Evolutionary conservation across 2,329 filamentous ascomycete genomes (phyloP), one percentile per base, ranked within the genome.

Genomic region (Phyllachora maydis): DNA sequence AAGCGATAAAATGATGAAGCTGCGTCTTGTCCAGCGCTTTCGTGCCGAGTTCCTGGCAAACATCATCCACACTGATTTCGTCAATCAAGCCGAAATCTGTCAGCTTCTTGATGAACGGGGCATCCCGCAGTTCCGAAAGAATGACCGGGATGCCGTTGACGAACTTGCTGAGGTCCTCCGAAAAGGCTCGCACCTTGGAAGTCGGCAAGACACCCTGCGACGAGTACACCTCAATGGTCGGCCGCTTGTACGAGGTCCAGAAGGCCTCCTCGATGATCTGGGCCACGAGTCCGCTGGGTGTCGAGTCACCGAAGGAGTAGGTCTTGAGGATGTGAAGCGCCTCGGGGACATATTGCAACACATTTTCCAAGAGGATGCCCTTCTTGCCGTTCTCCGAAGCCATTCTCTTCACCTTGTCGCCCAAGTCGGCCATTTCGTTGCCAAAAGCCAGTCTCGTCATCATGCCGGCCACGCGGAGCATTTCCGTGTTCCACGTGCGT

Each of bases 221-320:
- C 2, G 83, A 93, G 33, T 90, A 70, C 5, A 93, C 64, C 38
- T 93, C 83, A 27, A 95, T 81, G 0, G 67, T 73, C 3, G 79
- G 69, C 32, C 73, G 74, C 41, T 68, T 73, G 39, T 77, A 88
- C 31, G 79, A 83, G 17, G 70, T 90, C 88, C 88, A 98, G 42
- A 98, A 98, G 0, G 82, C 78, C 46, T 93, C 79, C 39, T 93
- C 83, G 25, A 98, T 79, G 30, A 79, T 74, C 39, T 81, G 69
- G 0, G 82, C 79, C 11, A 95, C 76, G 29, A 77, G 63, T 1
- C 64, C 63, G 30, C 77, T 90, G 2, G 88, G 88, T 0, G 90
- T 95, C 2, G 88, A 93, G 39, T 92, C 79, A 18, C 61, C 63
- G 35, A 88, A 91, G 0, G 76, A 78, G 42, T 88, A 98, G 11